Evolutionary conservation across 768 basidiomycete species (phyloP).

Genomic region (Leucogyrophana mollusca): DNA sequence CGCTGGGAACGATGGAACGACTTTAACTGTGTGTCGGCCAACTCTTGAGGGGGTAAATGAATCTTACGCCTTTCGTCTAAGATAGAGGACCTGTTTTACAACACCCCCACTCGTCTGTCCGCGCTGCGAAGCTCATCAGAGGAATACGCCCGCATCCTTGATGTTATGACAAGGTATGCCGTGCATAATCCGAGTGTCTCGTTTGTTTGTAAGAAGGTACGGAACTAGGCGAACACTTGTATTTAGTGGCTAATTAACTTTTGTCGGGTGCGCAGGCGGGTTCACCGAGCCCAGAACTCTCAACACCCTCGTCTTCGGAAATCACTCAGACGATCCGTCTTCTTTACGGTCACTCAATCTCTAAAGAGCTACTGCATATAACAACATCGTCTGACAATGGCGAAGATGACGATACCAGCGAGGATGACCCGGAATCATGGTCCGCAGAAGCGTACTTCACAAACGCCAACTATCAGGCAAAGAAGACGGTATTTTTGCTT

Average conservation of each 20-base stretch:
- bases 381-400: constrained; percentile 36
- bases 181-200: constrained; percentile 88
- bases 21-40: constrained; percentile 62
- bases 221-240: too few relatives aligned
- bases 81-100: constrained; percentile 97
- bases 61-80: constrained; percentile 26
- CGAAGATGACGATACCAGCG: constrained; percentile 27
- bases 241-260: constrained; percentile 7
- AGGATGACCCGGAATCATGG: constrained; percentile 53
- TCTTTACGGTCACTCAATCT: constrained; percentile 78
- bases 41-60: constrained; percentile 1
- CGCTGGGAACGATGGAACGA: constrained; percentile 94
- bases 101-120: constrained; percentile 83
- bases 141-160: constrained; percentile 88
- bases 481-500: constrained; percentile 79
- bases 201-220: constrained; percentile 90
- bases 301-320: constrained; percentile 71
- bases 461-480: constrained; percentile 85
- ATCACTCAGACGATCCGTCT: constrained; percentile 69
- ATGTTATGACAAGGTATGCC: constrained; percentile 91
- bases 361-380: constrained; percentile 66
- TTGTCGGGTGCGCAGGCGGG: constrained; percentile 49
- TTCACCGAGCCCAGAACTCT: constrained; percentile 72
- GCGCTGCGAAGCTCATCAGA: constrained; percentile 84
- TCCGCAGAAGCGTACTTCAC: constrained; percentile 75